Evolutionary conservation across 371 early-diverging fungal genomes (phyloP).

Genomic region (Funneliformis caledonium): DNA sequence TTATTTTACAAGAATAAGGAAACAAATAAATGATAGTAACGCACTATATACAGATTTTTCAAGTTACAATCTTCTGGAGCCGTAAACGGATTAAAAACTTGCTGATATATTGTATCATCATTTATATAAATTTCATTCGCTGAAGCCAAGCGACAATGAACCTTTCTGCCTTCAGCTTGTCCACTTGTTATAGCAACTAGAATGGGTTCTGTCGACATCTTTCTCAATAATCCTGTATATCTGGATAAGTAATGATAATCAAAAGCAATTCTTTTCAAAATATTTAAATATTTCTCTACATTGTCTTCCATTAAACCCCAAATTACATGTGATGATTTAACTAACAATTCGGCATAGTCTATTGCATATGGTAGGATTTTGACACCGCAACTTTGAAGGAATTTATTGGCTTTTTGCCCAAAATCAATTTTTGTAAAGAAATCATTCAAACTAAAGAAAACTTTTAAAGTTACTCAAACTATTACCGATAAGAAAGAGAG

Average conservation of each 20-base stretch:
- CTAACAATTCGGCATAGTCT: constrained; percentile 74
- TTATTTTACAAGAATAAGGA: too few species aligned
- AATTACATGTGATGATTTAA: constrained; percentile 59
- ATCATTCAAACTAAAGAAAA: constrained; percentile 56
- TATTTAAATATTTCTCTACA: constrained; percentile 67
- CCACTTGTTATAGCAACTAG: too few species aligned
- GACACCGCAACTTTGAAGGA: constrained; percentile 84
- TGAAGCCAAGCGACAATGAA: constrained; percentile 2
- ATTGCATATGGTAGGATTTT: constrained; percentile 79
- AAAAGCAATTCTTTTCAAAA: constrained; percentile 77
- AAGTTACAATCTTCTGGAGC: constrained; percentile 67
- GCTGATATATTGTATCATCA: constrained; percentile 78
- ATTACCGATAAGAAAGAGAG: too few species aligned
- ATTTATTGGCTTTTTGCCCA: constrained; percentile 71
- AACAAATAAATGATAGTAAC: too few species aligned
- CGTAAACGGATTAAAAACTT: constrained; percentile 75
- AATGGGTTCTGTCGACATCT: too few species aligned
- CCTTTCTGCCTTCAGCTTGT: too few species aligned
- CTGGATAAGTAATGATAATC: too few species aligned
- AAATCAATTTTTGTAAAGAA: constrained; percentile 77
- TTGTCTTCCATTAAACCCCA: constrained; percentile 27
- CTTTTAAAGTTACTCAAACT: too few species aligned
- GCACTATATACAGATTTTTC: constrained; percentile 61
- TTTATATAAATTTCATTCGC: constrained; percentile 77
- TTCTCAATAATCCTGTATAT: too few species aligned